phyloP scores from a whole-genome alignment of 495 filamentous ascomycete species.

The Lasiosphaeriaceae sp. region DNA sequence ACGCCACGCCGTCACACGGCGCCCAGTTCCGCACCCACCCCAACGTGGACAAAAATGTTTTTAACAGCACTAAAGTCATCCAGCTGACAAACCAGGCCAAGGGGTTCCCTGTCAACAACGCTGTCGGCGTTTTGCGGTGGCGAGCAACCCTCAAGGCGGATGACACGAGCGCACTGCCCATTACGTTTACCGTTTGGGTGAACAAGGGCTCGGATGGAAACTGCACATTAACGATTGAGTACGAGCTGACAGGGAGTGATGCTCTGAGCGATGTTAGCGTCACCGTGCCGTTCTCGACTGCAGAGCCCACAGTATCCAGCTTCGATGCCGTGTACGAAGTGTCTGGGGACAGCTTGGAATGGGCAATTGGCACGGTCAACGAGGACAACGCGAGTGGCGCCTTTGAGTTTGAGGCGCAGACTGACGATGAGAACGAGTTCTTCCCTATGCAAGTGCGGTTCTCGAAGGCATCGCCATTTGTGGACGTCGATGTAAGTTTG shows the following conservation, averaged over 20 bases:
- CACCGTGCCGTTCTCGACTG: constrained; percentile 75
- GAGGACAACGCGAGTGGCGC: constrained; percentile 75
- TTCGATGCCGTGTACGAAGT: constrained; percentile 95
- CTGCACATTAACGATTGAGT: constrained; percentile 86
- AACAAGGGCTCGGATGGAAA: constrained; percentile 76
- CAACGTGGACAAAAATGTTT: constrained; percentile 84
- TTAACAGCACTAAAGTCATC: constrained; percentile 71
- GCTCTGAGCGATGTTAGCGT: constrained; percentile 79
- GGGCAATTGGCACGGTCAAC: constrained; percentile 80
- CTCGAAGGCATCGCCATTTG: constrained; percentile 77
- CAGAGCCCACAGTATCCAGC: constrained; percentile 83
- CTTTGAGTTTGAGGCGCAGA: constrained; percentile 91
- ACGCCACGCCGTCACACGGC: constrained; percentile 67
- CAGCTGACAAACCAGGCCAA: constrained; percentile 80
- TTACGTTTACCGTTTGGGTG: constrained; percentile 94
- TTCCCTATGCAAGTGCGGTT: constrained; percentile 96
- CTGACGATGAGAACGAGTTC: constrained; percentile 81
- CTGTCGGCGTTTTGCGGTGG: constrained; percentile 87
- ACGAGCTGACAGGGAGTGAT: constrained; percentile 76
- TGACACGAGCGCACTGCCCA: constrained; percentile 72
- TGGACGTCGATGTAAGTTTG: constrained; percentile 80
- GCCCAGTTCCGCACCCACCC: constrained; percentile 91
- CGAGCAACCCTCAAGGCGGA: constrained; percentile 67
- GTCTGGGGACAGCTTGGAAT: constrained; percentile 86
- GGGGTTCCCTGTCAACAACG: constrained; percentile 87